phyloP scores from a whole-genome alignment of 306 rosid genomes.

The Canavalia gladiata region DNA sequence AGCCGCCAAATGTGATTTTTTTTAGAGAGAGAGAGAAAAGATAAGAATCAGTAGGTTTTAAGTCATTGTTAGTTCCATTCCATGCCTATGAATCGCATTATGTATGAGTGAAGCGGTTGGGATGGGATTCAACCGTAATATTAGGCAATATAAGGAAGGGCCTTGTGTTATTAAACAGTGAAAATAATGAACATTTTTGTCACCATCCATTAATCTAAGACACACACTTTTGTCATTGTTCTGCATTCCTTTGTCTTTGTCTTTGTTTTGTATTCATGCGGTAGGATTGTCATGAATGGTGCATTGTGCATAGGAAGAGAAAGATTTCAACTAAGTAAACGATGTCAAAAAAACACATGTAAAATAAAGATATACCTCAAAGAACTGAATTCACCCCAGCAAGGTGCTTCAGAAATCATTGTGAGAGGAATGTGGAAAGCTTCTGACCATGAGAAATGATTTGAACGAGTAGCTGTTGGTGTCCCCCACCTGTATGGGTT shows the following conservation, averaged over 20 bases:
- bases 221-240: constrained; percentile 23
- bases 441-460: constrained; percentile 93
- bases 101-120: background rate
- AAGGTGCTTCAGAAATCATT: constrained; percentile 70
- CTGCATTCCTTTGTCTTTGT: constrained; percentile 30
- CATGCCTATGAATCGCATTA: background rate
- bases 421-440: constrained; percentile 93
- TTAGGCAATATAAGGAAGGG: background rate
- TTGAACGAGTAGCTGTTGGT: constrained; percentile 73
- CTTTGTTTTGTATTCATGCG: constrained; percentile 24
- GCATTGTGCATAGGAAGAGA: background rate
- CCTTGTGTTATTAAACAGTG: background rate
- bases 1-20: constrained; percentile 31
- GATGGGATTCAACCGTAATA: background rate
- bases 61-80: constrained; percentile 35
- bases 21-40: background rate
- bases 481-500: constrained; percentile 88
- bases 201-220: constrained; percentile 5
- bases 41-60: constrained; percentile 7
- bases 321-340: constrained; percentile 23
- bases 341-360: constrained; percentile 32
- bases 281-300: constrained; percentile 14
- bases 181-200: constrained; percentile 25
- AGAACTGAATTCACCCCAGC: constrained; percentile 74
- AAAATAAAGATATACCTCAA: constrained; percentile 61